Evolutionary conservation across 2,329 filamentous ascomycete genomes (phyloP), one percentile per base, ranked within the genome.

Genomic region (Neofusicoccum kwambonambiense): DNA sequence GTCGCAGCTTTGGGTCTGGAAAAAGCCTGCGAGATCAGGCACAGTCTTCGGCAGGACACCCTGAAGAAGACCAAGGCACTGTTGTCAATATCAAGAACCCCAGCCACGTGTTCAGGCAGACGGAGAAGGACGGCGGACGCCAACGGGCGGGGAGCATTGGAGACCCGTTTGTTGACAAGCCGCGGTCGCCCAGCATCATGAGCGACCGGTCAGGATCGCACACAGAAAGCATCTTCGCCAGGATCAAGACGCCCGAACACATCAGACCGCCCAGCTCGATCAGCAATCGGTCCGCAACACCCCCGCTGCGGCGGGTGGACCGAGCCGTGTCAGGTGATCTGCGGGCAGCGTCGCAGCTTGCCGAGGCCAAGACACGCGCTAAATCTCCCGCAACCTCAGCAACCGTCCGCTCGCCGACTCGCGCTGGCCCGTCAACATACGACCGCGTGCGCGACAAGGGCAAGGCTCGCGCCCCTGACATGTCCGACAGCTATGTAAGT

Each of bases 401-500:
- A 70, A 75, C 77, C 70, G 76, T 78, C 72, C 73, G 78, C 66
- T 41, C 58, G 34, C 34, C 44, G 31, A n/a, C 58, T 27, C 35
- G 13, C 22, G 80, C 80, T 66, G 79, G 78, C 72, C 86, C 83
- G 73, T 84, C 84, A 70, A 84, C 80, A 71, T 86, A 87, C 81
- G 90, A 89, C 76, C 91, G 92, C 73, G 85, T 92, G 79, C 90
- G 89, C 79, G 93, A 94, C 82, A 92, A 93, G 85, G 90, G 91
- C 82, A 93, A 92, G 81, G 89, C 87, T 80, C 91, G 91, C 77
- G 82, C 89, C 69, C 19, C 61, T 6, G 77, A 73, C 81, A 97
- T 97, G 92, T 85, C 91, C 78, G 92, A 97, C 84, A 89, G 96
- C 81, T 97, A 91, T 82, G 93, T 97, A 87, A 90, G 92, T 90